A percentile compares a stretch with the other conserved stretches of the same genome.
These are phyloP conservation scores for Metschnikowia amazonensis DNA, from an alignment of 805 yeast species.

Conservation along the genomic window DNA sequence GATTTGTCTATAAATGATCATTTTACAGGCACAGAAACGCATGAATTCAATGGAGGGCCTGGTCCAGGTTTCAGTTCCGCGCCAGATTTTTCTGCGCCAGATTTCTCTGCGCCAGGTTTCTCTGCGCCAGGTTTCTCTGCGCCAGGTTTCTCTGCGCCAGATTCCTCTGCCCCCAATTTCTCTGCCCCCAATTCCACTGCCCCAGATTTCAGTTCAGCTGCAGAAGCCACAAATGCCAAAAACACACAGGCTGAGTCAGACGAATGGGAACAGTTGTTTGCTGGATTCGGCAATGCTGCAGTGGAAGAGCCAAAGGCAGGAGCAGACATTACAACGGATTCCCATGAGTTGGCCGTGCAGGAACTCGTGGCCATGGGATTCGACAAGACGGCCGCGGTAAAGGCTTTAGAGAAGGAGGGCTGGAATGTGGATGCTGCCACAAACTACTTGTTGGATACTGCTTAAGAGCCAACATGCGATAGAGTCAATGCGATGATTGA, in stretches of 20 bases:
- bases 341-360: constrained; percentile 58
- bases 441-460: constrained; percentile 72
- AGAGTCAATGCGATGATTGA: too few relatives aligned
- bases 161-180: too few relatives aligned
- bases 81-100: too few relatives aligned
- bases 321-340: constrained; percentile 1
- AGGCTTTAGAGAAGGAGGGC: constrained; percentile 63
- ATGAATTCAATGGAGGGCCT: constrained; percentile 8
- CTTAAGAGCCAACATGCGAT: too few relatives aligned
- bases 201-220: neutral
- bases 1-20: constrained; percentile 34
- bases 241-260: constrained; percentile 41
- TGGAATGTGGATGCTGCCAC: constrained; percentile 89
- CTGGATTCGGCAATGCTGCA: constrained; percentile 67
- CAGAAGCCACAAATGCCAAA: neutral
- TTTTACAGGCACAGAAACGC: constrained; percentile 35
- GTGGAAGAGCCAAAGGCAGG: neutral
- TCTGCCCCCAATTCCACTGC: too few relatives aligned
- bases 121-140: too few relatives aligned
- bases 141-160: too few relatives aligned
- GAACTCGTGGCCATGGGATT: constrained; percentile 92
- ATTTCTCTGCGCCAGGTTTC: too few relatives aligned
- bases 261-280: constrained; percentile 93
- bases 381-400: constrained; percentile 55
- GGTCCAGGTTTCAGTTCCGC: constrained; percentile 1